Percentiles rank a stretch among this genome's conserved stretches.
phyloP scores from a whole-genome alignment of 441 rosid genomes.

The Gossypium lobatum region DNA sequence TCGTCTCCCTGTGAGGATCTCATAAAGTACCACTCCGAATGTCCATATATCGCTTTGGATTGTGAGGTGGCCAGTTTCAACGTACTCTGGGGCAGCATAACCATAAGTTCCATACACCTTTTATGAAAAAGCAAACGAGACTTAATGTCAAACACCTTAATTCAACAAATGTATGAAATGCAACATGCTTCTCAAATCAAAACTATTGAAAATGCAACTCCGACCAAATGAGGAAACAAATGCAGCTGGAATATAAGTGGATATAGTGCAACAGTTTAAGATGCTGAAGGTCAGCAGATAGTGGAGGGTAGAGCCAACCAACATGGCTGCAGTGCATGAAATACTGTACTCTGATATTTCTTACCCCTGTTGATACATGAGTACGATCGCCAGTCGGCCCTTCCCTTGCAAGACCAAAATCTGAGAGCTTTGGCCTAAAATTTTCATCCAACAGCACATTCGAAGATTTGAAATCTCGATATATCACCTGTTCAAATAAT shows the following conservation, averaged over 20 bases:
- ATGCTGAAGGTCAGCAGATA: neutral
- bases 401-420: conserved; percentile 60
- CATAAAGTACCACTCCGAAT: conserved; percentile 51
- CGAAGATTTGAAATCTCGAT: conserved; percentile 54
- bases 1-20: conserved; percentile 51
- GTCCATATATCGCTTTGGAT: conserved; percentile 46
- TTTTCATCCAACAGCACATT: conserved; percentile 50
- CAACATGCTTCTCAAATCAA: neutral
- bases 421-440: conserved; percentile 45
- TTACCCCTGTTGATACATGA: conserved; percentile 50
- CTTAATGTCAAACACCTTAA: neutral
- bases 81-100: conserved; percentile 56
- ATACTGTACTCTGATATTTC: conserved; percentile 4
- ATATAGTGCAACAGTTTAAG: neutral
- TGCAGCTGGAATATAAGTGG: neutral
- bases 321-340: neutral
- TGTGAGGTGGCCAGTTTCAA: conserved; percentile 51
- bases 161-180: conserved; percentile 5
- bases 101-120: conserved; percentile 51
- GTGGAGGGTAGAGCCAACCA: neutral
- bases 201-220: neutral
- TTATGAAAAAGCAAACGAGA: neutral
- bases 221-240: neutral
- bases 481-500: conserved; percentile 38
- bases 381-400: conserved; percentile 44